A percentile compares a stretch with the other conserved stretches of the same genome.
phyloP scores from a whole-genome alignment of 306 rosid genomes.

The Vicia sativa region DNA sequence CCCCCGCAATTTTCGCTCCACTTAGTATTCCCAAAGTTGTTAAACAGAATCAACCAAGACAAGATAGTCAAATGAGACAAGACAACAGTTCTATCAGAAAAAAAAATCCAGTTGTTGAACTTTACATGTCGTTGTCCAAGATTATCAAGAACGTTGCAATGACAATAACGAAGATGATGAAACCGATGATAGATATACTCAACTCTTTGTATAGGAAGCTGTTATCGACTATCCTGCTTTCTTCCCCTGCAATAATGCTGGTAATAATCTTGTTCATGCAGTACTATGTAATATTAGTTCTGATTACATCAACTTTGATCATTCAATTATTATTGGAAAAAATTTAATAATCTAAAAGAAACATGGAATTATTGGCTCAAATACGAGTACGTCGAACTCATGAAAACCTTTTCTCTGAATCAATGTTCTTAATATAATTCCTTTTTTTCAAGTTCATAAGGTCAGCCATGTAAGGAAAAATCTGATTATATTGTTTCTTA shows the following conservation, averaged over 20 bases:
- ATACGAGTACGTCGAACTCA: conserved; percentile 7
- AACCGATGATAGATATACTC: conserved; percentile 51
- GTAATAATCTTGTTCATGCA: conserved; percentile 54
- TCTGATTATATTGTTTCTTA: conserved; percentile 19
- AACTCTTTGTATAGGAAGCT: conserved; percentile 61
- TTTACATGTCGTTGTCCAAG: conserved; percentile 55
- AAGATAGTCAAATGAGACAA: conserved; percentile 50
- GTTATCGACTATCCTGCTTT: conserved; percentile 65
- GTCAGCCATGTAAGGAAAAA: conserved; percentile 8
- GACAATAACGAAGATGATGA: conserved; percentile 53
- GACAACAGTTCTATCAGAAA: conserved; percentile 39
- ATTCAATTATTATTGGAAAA: conserved; percentile 28
- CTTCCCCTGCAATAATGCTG: conserved; percentile 62
- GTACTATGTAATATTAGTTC: conserved; percentile 26
- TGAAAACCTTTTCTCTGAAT: conserved; percentile 20
- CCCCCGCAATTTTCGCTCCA: conserved; percentile 89
- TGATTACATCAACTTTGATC: conserved; percentile 5
- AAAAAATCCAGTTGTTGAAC: conserved; percentile 51
- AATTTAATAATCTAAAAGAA: conserved; percentile 10
- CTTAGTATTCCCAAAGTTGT: conserved; percentile 41
- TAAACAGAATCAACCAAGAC: conserved; percentile 40
- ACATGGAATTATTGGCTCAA: conserved; percentile 27
- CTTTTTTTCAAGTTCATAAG: conserved; percentile 7
- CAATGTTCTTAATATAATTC: conserved; percentile 15
- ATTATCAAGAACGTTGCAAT: conserved; percentile 46